phyloP scores from a whole-genome alignment of 768 basidiomycete genomes.

The Kwoniella dendrophila region DNA sequence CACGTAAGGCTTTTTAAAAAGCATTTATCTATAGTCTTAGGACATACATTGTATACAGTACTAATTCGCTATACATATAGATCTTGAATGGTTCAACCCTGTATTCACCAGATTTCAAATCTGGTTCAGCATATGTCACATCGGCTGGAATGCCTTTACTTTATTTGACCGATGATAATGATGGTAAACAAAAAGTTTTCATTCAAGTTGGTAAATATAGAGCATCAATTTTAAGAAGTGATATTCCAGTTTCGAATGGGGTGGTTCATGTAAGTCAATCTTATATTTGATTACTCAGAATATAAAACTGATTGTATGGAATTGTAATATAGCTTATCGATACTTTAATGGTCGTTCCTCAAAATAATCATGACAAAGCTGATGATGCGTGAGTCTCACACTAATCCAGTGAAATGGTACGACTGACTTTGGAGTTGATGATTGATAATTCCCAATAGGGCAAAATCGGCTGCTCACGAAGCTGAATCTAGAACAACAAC shows the following conservation, averaged over 20 bases:
- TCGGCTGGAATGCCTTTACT: conserved; percentile 32
- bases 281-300: background rate
- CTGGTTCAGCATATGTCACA: conserved; percentile 23
- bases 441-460: background rate
- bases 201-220: conserved; percentile 30
- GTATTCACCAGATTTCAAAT: conserved; percentile 30
- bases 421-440: background rate
- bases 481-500: conserved; percentile 14
- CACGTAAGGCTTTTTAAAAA: conserved; percentile 25
- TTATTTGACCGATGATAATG: conserved; percentile 13
- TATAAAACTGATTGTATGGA: background rate
- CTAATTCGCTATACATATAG: conserved; percentile 15
- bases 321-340: conserved; percentile 26
- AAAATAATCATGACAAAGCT: conserved; percentile 20
- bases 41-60: too few species aligned
- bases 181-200: background rate
- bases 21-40: too few species aligned
- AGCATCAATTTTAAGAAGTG: conserved; percentile 25
- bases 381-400: conserved; percentile 22
- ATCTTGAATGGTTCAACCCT: conserved; percentile 33
- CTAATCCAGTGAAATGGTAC: background rate
- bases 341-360: conserved; percentile 20
- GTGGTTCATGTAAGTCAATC: conserved; percentile 35
- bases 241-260: conserved; percentile 37
- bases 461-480: conserved; percentile 5